Base-by-base conservation (phyloP, 306 rosid species). In the Dicorynia guianensis region DNA sequence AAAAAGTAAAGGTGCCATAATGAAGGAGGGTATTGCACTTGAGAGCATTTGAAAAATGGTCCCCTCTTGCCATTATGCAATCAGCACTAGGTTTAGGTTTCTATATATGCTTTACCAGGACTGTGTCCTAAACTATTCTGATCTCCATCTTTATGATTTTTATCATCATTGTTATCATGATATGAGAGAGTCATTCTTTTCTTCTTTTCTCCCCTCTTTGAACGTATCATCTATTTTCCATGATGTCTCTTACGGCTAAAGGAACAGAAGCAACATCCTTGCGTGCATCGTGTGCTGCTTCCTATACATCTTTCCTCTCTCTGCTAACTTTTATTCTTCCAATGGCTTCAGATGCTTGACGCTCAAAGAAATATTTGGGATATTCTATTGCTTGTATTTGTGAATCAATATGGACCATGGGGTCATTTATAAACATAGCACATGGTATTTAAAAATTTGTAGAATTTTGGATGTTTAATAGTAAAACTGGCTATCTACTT, bases 11-110 rank as follows among this genome's bases (percentile, higher is more conserved):
- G 85, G 25, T 75, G 87, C 33, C 74, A 86, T 86, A 72, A 92
- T 89, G 87, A 83, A 76, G 85, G 85, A 63, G 15, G 79, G 82
- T 44, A 58, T 76, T 63, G 84, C 84, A 86, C 90, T 86, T 64
- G 90, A 89, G 82, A 69, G 89, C 86, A 54, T 17, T 69, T 66
- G 79, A 76, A 71, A 19, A 70, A 66, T 79, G 86, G 93, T 76
- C 89, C 93, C 91, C 87, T 40, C 72, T 49, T 75, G 71, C 76
- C 71, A 85, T 86, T 47, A 89, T 79, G 78, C 65, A 68, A 61
- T 20, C 72, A 87, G 79, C 85, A 69, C 79, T 79, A 53, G 80
- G 66, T 73, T 75, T 81, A 71, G 38, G 82, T 64, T 71, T 83
- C 67, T 61, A 25, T 25, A 25, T 25, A 9, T 8, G 53, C 71